Conservation (phyloP, 495 filamentous ascomycete genomes). For the Talaromyces liani region DNA sequence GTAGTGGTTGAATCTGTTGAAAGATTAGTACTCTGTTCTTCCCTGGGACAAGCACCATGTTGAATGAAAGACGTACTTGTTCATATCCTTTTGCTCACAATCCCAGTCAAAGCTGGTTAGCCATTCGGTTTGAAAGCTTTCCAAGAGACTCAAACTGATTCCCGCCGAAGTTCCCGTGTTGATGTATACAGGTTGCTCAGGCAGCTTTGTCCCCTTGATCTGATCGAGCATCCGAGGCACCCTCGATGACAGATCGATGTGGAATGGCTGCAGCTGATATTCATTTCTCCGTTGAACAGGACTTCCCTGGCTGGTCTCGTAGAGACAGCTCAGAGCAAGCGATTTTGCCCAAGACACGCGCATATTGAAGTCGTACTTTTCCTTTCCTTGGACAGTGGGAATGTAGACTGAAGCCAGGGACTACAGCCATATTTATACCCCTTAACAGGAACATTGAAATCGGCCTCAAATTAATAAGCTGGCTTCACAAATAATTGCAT, state of each 20-base stretch:
- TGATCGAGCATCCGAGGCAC: constrained; percentile 9
- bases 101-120: constrained; percentile 11
- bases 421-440: no score
- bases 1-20: constrained; percentile 8
- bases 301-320: not conserved
- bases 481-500: no score
- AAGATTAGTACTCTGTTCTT: no score
- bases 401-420: no score
- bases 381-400: no score
- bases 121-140: constrained; percentile 7
- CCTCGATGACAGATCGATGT: constrained; percentile 11
- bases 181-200: not conserved
- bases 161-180: not conserved
- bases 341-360: no score
- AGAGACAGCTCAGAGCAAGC: no score
- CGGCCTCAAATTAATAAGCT: no score
- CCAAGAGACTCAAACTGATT: not conserved
- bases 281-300: not conserved
- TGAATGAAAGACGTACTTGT: no score
- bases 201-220: constrained; percentile 4
- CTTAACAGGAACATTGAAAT: no score
- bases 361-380: no score
- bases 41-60: no score
- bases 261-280: constrained; percentile 11
- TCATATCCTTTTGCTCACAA: constrained; percentile 1